These are phyloP conservation scores for Pisolithus microcarpus DNA, from an alignment of 768 basidiomycete species.

Conservation along the genomic window DNA sequence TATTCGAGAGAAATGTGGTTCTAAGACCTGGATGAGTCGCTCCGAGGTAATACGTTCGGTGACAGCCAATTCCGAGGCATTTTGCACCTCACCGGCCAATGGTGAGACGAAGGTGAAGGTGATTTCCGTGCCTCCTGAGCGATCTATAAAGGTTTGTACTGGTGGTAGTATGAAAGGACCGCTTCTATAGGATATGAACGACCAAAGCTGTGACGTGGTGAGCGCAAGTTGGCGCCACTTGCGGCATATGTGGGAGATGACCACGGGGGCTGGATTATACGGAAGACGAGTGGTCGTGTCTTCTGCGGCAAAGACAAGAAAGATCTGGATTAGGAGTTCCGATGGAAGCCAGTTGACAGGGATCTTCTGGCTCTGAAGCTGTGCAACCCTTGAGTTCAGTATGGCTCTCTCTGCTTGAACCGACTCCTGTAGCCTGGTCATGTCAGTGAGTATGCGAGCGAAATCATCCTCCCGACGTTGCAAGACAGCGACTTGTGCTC, in stretches of 20 bases:
- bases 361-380: slow-evolving; percentile 34
- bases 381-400: slow-evolving; percentile 23
- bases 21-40: slow-evolving; percentile 19
- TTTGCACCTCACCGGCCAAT: slow-evolving; percentile 2
- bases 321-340: slow-evolving; percentile 42
- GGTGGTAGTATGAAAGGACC: slow-evolving; percentile 16
- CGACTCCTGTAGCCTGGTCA: slow-evolving; percentile 32
- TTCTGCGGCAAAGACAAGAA: slow-evolving; percentile 26
- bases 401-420: slow-evolving; percentile 27
- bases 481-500: slow-evolving; percentile 32
- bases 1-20: slow-evolving; percentile 20
- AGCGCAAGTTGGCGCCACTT: slow-evolving; percentile 44
- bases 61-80: slow-evolving; percentile 13
- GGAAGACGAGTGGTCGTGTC: slow-evolving; percentile 18
- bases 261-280: slow-evolving; percentile 30
- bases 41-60: slow-evolving; percentile 11
- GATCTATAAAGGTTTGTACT: slow-evolving; percentile 28
- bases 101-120: slow-evolving; percentile 29
- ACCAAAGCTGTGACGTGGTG: slow-evolving; percentile 40
- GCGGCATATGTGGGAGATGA: slow-evolving; percentile 43
- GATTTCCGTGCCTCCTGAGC: slow-evolving; percentile 29
- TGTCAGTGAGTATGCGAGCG: slow-evolving; percentile 33
- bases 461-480: slow-evolving; percentile 34
- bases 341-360: slow-evolving; percentile 47
- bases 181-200: slow-evolving; percentile 28